Conservation (phyloP, 2,329 filamentous ascomycete species). For the Apiospora hydei region DNA sequence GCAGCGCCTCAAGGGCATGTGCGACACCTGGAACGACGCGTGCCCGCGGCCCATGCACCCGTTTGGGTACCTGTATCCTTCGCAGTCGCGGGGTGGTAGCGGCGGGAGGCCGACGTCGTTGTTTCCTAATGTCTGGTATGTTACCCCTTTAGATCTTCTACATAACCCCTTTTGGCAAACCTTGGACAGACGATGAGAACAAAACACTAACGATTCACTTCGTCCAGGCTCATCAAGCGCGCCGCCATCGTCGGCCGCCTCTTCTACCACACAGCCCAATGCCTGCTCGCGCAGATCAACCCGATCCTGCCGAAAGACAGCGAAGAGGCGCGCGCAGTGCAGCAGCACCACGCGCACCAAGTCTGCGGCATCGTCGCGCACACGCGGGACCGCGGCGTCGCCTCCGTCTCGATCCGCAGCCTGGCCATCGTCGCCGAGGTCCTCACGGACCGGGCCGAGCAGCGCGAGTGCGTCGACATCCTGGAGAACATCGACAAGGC, state of each 20-base stretch:
- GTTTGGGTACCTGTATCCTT: conserved; percentile 76
- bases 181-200: not conserved
- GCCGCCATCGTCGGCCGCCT: conserved; percentile 82
- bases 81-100: conserved; percentile 56
- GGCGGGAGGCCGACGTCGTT: conserved; percentile 65
- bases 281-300: conserved; percentile 80
- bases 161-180: not conserved
- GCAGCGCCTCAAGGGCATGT: conserved; percentile 80
- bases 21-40: conserved; percentile 80
- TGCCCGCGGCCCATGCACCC: conserved; percentile 89
- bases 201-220: not conserved
- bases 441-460: conserved; percentile 72
- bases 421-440: conserved; percentile 80
- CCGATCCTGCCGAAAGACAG: conserved; percentile 68
- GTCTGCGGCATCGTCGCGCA: conserved; percentile 91
- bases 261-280: conserved; percentile 89
- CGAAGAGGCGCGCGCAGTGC: conserved; percentile 73
- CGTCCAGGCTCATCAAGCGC: conserved; percentile 76
- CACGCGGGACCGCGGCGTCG: conserved; percentile 80
- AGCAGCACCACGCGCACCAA: conserved; percentile 79
- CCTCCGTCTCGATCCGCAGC: conserved; percentile 79
- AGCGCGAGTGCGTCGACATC: conserved; percentile 81
- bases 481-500: conserved; percentile 77
- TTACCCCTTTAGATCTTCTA: conserved; percentile 28
- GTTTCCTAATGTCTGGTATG: conserved; percentile 87